Conservation (phyloP, 768 basidiomycete species). For the Chiua virens region DNA sequence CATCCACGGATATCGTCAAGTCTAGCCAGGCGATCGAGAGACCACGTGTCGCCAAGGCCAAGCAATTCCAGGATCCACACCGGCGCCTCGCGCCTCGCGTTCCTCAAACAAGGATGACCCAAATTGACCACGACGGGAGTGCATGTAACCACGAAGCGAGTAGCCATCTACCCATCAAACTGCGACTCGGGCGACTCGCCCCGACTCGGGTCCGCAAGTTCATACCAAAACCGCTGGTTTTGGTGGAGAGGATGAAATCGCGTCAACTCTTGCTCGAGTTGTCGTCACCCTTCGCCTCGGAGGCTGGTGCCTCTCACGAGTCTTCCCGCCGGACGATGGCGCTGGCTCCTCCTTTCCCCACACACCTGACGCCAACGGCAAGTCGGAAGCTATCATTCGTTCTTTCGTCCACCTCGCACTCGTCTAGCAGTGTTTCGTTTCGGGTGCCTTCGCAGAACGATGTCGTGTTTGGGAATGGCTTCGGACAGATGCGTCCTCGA, state of each 20-base stretch:
- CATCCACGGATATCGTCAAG: background rate
- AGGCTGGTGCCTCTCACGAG: background rate
- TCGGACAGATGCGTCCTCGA: conserved; percentile 1
- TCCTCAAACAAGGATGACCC: conserved; percentile 2
- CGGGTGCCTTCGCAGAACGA: conserved; percentile 1
- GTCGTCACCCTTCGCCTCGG: background rate
- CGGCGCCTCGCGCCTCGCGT: background rate
- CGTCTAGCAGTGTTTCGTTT: conserved; percentile 9
- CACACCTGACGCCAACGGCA: conserved; percentile 6
- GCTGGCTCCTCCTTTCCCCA: background rate
- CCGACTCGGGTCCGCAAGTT: conserved; percentile 14
- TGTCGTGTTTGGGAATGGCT: background rate
- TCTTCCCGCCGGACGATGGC: background rate
- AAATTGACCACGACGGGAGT: background rate
- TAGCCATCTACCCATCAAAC: background rate
- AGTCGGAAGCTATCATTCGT: background rate
- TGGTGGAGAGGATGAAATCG: conserved; percentile 26
- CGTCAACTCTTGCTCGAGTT: conserved; percentile 4
- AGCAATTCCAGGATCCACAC: background rate
- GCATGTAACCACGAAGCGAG: background rate
- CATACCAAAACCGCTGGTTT: conserved; percentile 24
- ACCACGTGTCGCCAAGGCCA: background rate
- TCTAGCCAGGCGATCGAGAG: background rate
- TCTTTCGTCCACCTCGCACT: background rate
- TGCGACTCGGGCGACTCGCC: background rate